Base-by-base conservation (phyloP, 805 yeast genomes). In the Lipomyces kockii region DNA sequence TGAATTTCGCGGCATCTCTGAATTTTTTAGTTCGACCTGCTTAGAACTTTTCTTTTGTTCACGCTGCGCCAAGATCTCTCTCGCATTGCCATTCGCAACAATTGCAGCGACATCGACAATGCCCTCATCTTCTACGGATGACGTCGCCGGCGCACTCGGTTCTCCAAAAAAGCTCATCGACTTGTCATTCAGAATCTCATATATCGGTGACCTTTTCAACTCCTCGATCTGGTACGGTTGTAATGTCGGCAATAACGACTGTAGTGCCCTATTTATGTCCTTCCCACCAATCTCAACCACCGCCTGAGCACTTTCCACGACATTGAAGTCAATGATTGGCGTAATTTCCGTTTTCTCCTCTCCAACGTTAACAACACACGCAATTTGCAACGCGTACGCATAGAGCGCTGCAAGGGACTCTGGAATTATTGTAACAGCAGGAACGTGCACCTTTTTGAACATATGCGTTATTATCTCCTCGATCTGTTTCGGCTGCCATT, bases 61-160 rank as follows among this genome's bases (percentile, higher is more conserved):
- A 68, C 77, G 73, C 66, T 76, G 70, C 71, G 86, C 91, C 63
- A 90, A 76, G 52, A 89, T 83, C 77, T 90, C 92, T 61, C 90
- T 82, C 1, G 92, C 86, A 69, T 88, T 85, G 14, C 88, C 92
- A 69, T 91, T 88, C 1, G 95, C 86, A 12, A 93, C 95, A 72
- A 93, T 87, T 53, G 92, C 91, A 1, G 97, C 97, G 60, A 94
- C 92, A 77, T 94, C 97, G 51, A 92, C 83, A 2, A 87, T 86
- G 62, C 92, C 96, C 37, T 89, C 94, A 51, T 87, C 91, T 8
- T 82, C 84, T 6, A 37, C 60, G 6, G 69, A 62, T 14, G 62
- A 27, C 3, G 64, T 62, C 53, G 76, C 77, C 4, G 81, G 83
- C 58, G 84, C 89, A 73, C 89, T 90, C 68, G 86, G 89, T 49